Conservation (phyloP, 495 filamentous ascomycete species). For the Hypoxylon rickii region DNA sequence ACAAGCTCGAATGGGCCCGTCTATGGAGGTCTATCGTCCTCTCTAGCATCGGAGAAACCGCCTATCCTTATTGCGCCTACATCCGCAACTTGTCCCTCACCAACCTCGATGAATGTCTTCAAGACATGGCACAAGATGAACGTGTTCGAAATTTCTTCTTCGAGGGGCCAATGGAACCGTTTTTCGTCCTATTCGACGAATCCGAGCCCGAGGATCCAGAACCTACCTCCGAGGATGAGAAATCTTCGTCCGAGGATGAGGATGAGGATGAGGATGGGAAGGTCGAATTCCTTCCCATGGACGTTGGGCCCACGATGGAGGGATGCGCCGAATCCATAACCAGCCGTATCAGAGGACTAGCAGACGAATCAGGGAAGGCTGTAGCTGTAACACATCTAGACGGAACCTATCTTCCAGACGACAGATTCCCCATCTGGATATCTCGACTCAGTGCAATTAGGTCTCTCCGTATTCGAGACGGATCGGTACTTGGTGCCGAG, state of each 20-base stretch:
- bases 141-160: constrained; percentile 55
- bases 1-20: constrained; percentile 55
- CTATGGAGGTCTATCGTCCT: constrained; percentile 73
- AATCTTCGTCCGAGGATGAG: too few relatives aligned
- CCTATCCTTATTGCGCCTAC: constrained; percentile 72
- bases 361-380: constrained; percentile 35
- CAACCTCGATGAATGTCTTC: constrained; percentile 62
- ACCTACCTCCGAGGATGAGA: too few relatives aligned
- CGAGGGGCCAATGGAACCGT: constrained; percentile 47
- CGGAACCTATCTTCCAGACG: constrained; percentile 33
- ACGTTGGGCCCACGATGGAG: constrained; percentile 27
- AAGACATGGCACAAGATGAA: constrained; percentile 51
- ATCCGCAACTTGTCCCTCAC: constrained; percentile 65
- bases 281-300: not conserved
- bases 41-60: constrained; percentile 65
- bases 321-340: constrained; percentile 41
- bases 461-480: constrained; percentile 60
- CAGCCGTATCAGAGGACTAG: constrained; percentile 39
- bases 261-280: too few relatives aligned
- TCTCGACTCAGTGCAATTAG: constrained; percentile 42
- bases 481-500: constrained; percentile 58
- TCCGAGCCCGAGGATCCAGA: too few relatives aligned
- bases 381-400: constrained; percentile 55
- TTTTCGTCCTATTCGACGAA: constrained; percentile 32
- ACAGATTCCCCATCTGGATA: constrained; percentile 43